Evolutionary conservation across 352 stramenopile species (phyloP).

Genomic region (Albugo candida): DNA sequence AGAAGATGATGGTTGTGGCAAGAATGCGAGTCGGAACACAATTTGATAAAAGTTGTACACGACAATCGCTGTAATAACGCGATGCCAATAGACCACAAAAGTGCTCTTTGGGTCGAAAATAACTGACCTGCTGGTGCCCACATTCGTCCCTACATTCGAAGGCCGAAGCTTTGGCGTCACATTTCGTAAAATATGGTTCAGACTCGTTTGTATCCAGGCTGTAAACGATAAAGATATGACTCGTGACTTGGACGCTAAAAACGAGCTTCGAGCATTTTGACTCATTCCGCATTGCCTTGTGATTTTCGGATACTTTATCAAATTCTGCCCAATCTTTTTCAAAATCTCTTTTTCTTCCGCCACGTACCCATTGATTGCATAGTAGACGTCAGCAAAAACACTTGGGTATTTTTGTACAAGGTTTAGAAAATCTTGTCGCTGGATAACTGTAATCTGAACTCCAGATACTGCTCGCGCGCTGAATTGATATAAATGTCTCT

Average conservation of each 20-base stretch:
- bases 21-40: slow-evolving; percentile 18
- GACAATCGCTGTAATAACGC: slow-evolving; percentile 22
- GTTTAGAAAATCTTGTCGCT: not conserved
- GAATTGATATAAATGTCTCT: not conserved
- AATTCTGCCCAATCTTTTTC: not conserved
- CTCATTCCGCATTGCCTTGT: not conserved
- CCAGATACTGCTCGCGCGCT: not conserved
- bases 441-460: not conserved
- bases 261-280: not conserved
- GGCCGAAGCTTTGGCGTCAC: not conserved
- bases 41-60: slow-evolving; percentile 19
- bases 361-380: not conserved
- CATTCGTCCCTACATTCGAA: too few species aligned
- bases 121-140: too few species aligned
- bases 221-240: not conserved
- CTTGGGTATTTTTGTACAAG: not conserved
- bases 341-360: not conserved
- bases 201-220: too few species aligned
- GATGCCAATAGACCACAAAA: slow-evolving; percentile 36
- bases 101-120: slow-evolving; percentile 23
- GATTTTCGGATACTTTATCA: not conserved
- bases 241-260: not conserved
- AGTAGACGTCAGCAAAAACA: not conserved
- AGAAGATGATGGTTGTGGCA: slow-evolving; percentile 7
- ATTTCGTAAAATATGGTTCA: not conserved